Base-by-base conservation (phyloP, 2,329 filamentous ascomycete species). In the Leptographium lundbergii region DNA sequence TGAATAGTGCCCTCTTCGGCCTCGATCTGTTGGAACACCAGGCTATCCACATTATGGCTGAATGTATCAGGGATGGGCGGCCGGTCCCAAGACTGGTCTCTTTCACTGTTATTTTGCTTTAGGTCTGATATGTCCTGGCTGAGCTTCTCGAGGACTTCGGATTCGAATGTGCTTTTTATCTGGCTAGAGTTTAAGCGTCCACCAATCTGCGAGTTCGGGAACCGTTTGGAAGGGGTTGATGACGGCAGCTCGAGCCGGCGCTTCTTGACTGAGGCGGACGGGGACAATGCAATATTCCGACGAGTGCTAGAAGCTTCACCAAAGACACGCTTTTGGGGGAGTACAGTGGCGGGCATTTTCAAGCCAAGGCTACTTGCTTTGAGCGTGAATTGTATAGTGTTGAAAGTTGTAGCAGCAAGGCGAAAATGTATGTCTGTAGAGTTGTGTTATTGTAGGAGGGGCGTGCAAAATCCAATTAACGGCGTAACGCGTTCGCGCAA, bases 21-120 rank as follows among this genome's bases (percentile, higher is more conserved):
- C 68, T 99, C 95, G 65, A 99, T 99, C 68, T 95, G 88, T 74
- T 99, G 94, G 69, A 99, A 97, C 64, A 81, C 84, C n/a, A 99
- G 77, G 64, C 75, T 85, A 63, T 94, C 84, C 42, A 74, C 82
- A 57, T 80, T 69, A 10, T 85, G 78, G 61, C 73, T 65, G 61
- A 81, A 82, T 58, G 75, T 70, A n/a, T 69, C 70, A 5, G 81
- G 74, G 0, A 72, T 54, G 0, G 79, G 76, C 6, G 81, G 81
- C 1, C 81, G 77, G 54, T 87, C 85, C 95, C 94, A 99, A 69
- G 89, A 81, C 72, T 99, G 94, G 70, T 97, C 92, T 71, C 86
- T 95, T 69, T 99, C 94, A 2, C 88, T 80, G 72, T 95, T 97
- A 72, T 81, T 89, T 67, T 89, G 80, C 76, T 91, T 96, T 65